phyloP scores from a whole-genome alignment of 768 basidiomycete genomes.

The Hygrocybe coccinea region DNA sequence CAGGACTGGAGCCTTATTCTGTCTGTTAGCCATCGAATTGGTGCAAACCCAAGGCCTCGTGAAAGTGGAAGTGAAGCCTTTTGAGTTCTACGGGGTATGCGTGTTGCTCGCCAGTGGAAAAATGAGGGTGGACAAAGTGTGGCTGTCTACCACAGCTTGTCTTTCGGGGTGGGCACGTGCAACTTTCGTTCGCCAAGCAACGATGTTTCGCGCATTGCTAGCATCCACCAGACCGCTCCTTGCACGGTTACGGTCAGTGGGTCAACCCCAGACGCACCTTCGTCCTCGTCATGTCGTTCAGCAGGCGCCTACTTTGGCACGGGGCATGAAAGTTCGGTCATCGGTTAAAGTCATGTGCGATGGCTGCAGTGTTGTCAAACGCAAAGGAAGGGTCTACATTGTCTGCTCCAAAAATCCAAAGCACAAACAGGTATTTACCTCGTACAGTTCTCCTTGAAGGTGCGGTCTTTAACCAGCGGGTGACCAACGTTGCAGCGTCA shows the following conservation, averaged over 20 bases:
- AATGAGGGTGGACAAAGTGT: too few species aligned
- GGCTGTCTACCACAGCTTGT: too few species aligned
- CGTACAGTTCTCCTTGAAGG: background rate
- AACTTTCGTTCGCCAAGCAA: too few species aligned
- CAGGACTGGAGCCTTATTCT: constrained; percentile 30
- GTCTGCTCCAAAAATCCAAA: constrained; percentile 93
- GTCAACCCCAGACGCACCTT: constrained; percentile 20
- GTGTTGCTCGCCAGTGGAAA: too few species aligned
- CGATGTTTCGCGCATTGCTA: constrained; percentile 64
- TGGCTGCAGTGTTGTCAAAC: constrained; percentile 80
- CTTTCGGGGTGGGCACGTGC: too few species aligned
- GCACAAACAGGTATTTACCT: constrained; percentile 80
- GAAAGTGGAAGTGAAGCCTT: background rate
- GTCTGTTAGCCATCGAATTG: constrained; percentile 24
- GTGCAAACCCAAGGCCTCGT: background rate
- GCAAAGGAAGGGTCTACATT: constrained; percentile 89
- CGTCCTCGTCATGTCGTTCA: constrained; percentile 27
- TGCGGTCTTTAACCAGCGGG: constrained; percentile 12
- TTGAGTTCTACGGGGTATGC: too few species aligned
- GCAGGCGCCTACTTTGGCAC: constrained; percentile 35
- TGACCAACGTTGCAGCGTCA: constrained; percentile 48
- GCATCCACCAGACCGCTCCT: constrained; percentile 59
- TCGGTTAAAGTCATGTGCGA: constrained; percentile 95
- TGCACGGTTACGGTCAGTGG: constrained; percentile 30
- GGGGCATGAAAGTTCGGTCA: constrained; percentile 95